A percentile compares a stretch with the other conserved stretches of the same genome.
Conservation (phyloP, 140 eudicot species). For the Erigeron philadelphicus region DNA sequence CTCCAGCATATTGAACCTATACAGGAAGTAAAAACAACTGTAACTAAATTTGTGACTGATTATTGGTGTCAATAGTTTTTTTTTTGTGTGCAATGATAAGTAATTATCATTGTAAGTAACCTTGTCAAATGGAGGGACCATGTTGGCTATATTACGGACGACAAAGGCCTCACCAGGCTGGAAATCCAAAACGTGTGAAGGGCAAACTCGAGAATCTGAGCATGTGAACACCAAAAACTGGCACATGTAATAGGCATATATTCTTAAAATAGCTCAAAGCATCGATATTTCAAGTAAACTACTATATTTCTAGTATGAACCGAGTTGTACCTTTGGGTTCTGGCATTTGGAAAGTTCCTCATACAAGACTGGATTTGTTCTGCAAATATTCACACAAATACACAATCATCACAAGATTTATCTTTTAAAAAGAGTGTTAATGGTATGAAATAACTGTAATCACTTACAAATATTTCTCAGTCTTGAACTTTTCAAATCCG, state of each 20-base stretch:
- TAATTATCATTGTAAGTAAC: conserved; percentile 27
- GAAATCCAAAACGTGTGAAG: conserved; percentile 82
- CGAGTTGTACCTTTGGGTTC: conserved; percentile 67
- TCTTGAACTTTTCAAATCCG: conserved; percentile 77
- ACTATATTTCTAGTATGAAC: neutral
- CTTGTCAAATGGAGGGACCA: conserved; percentile 79
- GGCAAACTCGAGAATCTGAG: conserved; percentile 94
- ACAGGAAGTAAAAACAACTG: conserved; percentile 6
- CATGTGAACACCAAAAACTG: conserved; percentile 96
- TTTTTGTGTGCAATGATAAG: conserved; percentile 1
- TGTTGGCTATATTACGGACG: conserved; percentile 85
- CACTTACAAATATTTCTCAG: conserved; percentile 64
- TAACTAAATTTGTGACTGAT: conserved; percentile 12
- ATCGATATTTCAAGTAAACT: neutral
- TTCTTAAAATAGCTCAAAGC: neutral
- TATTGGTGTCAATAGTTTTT: conserved; percentile 8
- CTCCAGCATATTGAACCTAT: conserved; percentile 69
- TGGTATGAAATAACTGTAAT: neutral
- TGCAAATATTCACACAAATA: conserved; percentile 25
- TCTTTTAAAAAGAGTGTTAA: neutral
- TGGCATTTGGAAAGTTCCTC: conserved; percentile 81
- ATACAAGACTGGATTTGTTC: conserved; percentile 74
- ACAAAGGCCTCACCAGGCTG: conserved; percentile 94
- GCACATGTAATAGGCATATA: neutral
- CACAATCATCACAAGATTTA: conserved; percentile 7